Conservation (phyloP, 1,139 yeast genomes). For the Zygosaccharomyces pseudobailii region DNA sequence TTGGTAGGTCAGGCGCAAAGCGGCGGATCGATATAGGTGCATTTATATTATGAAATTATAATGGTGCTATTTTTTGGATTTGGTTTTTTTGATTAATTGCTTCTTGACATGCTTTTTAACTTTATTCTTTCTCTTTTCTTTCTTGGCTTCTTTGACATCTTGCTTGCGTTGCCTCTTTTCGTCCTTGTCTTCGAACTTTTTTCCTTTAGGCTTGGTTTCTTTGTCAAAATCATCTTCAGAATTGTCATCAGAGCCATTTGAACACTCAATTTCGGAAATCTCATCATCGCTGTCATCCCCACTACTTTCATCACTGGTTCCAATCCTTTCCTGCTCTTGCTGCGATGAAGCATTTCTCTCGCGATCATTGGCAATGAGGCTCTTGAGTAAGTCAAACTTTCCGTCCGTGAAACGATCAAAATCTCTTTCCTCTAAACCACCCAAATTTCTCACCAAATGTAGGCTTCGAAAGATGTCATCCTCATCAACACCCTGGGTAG, state of each 20-base stretch:
- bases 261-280: slow-evolving; percentile 24
- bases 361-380: slow-evolving; percentile 45
- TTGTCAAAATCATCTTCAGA: slow-evolving; percentile 38
- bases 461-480: slow-evolving; percentile 87
- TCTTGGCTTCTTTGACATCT: slow-evolving; percentile 74
- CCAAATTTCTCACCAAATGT: slow-evolving; percentile 73
- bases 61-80: slow-evolving; percentile 30
- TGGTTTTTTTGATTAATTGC: slow-evolving; percentile 57
- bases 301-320: slow-evolving; percentile 17
- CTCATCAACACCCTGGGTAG: slow-evolving; percentile 54
- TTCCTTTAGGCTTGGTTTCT: slow-evolving; percentile 52
- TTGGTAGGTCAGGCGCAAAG: slow-evolving; percentile 65
- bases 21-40: slow-evolving; percentile 52
- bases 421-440: slow-evolving; percentile 80
- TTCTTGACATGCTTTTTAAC: slow-evolving; percentile 91
- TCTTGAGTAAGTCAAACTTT: slow-evolving; percentile 69
- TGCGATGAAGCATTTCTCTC: slow-evolving; percentile 29
- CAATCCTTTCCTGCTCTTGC: slow-evolving; percentile 23
- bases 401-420: slow-evolving; percentile 78
- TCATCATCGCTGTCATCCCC: slow-evolving; percentile 32
- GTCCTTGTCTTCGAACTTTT: slow-evolving; percentile 79
- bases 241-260: slow-evolving; percentile 35
- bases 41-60: neutral
- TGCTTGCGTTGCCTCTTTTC: slow-evolving; percentile 79
- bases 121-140: slow-evolving; percentile 83